Evolutionary conservation across 106 monocot genomes (phyloP).

Genomic region (Platanthera zijinensis): DNA sequence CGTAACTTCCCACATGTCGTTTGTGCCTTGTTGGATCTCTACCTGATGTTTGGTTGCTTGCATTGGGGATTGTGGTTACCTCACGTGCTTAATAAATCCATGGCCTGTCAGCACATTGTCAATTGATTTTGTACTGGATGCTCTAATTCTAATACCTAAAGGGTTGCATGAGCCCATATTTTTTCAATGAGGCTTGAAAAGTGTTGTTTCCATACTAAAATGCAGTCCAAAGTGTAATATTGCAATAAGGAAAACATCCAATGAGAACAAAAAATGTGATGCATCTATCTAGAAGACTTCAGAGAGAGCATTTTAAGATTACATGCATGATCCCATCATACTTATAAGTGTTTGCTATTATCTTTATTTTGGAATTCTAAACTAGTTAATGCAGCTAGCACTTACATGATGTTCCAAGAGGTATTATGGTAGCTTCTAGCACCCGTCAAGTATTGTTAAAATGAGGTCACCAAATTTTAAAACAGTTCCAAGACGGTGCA

Average conservation of each 20-base stretch:
- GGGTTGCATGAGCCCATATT: too few species aligned
- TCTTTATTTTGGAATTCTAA: background rate
- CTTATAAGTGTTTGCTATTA: background rate
- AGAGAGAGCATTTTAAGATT: background rate
- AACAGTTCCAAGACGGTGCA: background rate
- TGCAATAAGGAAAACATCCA: background rate
- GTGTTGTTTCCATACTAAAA: too few species aligned
- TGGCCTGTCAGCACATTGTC: too few species aligned
- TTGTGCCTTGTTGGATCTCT: too few species aligned
- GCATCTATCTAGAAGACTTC: background rate
- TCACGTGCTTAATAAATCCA: too few species aligned
- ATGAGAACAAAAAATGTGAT: background rate
- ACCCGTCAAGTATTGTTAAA: background rate
- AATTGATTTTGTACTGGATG: too few species aligned
- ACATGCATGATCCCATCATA: background rate
- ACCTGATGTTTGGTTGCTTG: too few species aligned
- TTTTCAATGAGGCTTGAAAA: too few species aligned
- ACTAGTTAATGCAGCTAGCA: background rate
- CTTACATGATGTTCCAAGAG: background rate
- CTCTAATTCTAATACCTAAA: too few species aligned
- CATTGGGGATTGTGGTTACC: too few species aligned
- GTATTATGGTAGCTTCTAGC: background rate
- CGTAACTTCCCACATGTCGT: too few species aligned
- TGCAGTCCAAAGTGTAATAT: background rate
- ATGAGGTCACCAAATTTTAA: background rate